Base-by-base conservation (phyloP, 495 filamentous ascomycete species). In the Elaphomyces granulatus region DNA sequence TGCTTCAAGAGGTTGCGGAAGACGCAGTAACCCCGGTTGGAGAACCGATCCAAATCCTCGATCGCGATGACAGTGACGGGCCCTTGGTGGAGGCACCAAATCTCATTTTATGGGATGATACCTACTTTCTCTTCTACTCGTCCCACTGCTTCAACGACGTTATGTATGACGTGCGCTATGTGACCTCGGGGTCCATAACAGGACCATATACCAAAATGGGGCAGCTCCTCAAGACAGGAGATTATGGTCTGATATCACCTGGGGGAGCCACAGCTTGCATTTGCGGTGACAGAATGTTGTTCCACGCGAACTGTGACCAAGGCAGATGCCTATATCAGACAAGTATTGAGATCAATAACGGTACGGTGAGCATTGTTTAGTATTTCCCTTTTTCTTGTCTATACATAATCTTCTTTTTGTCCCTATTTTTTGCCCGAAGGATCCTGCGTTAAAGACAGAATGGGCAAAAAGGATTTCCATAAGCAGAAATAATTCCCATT, bases 51-150 rank as follows among this genome's bases (percentile, higher is more conserved):
- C 45, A 63, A 50, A 59, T 82, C 10, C 54, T 81, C 8, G 70
- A 75, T 44, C 68, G 77, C 15, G 61, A 49, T 4, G 60, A 65
- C 20, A 51, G 45, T 15, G 78, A 79, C 47, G 75, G 74, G 0
- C 72, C 72, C 3, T 54, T 79, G 1, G 67, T 80, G 10, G 77
- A 81, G 53, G 78, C 75, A 12, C 78, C 77, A 1, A 60, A 61
- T 17, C 41, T 81, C 33, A 53, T 71, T 3, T 54, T 59, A 40
- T 48, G 59, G 12, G 54, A 45, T 20, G 61, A 62, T 32, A 64
- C 55, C 15, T 80, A 74, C 51, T 64, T 71, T 41, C 55, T 82
- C 3, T 78, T 78, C 41, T 82, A 74, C 52, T 76, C 72, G 36
- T 68, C 66, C 3, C 68, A 76, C 41, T 74, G 68, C 51, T 78